Evolutionary conservation across 2,329 filamentous ascomycete genomes (phyloP).

Genomic region (Colletotrichum orbiculare): DNA sequence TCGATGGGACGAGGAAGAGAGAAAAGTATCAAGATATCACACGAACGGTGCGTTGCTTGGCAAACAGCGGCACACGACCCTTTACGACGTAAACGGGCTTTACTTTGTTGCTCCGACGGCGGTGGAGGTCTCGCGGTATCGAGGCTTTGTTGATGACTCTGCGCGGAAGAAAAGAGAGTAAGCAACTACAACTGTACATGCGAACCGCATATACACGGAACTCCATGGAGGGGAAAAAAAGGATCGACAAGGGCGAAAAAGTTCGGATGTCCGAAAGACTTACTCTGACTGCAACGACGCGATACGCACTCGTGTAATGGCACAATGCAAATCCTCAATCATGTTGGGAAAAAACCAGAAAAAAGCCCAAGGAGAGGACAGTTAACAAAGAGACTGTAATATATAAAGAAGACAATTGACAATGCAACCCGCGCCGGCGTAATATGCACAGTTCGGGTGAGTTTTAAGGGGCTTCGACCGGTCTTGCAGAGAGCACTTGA

Average conservation of each 20-base stretch:
- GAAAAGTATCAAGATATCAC: conserved; percentile 37
- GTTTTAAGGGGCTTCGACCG: conserved; percentile 12
- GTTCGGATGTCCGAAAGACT: conserved; percentile 40
- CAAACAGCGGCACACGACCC: conserved; percentile 42
- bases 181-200: too few relatives aligned
- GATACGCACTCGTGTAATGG: conserved; percentile 59
- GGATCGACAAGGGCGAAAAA: not conserved
- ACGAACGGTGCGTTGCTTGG: conserved; percentile 47
- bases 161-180: not conserved
- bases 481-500: conserved; percentile 26
- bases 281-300: conserved; percentile 60
- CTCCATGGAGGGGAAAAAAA: not conserved
- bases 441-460: conserved; percentile 4
- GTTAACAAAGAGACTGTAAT: too few relatives aligned
- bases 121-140: conserved; percentile 33
- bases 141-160: conserved; percentile 29
- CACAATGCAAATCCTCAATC: conserved; percentile 54
- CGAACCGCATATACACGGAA: too few relatives aligned
- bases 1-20: too few relatives aligned
- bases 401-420: not conserved
- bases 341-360: conserved; percentile 39
- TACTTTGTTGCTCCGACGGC: conserved; percentile 43
- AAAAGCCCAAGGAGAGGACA: not conserved
- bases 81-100: conserved; percentile 39
- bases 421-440: conserved; percentile 20